phyloP scores from a whole-genome alignment of 2,329 filamentous ascomycete genomes.

The Fusarium lyarnte region DNA sequence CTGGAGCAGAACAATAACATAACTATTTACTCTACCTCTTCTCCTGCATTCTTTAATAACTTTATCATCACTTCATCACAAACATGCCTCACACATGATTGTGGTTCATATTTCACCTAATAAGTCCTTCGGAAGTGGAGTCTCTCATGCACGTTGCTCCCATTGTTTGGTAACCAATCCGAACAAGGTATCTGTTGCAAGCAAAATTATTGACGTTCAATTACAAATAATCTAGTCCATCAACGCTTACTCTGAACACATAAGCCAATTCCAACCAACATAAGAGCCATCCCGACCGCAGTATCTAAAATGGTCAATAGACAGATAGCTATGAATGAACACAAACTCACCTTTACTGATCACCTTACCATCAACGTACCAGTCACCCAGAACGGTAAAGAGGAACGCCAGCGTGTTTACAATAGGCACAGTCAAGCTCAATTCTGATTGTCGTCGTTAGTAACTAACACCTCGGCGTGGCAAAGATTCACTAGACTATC shows the following conservation, averaged over 20 bases:
- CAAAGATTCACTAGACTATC: conserved; percentile 22
- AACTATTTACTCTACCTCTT: not conserved
- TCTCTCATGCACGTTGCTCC: conserved; percentile 21
- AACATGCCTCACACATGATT: not conserved
- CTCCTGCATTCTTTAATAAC: not conserved
- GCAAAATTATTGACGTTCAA: conserved; percentile 2
- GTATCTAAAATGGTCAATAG: conserved; percentile 66
- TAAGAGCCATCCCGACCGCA: conserved; percentile 82
- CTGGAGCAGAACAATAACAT: conserved; percentile 38
- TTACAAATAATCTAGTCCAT: conserved; percentile 21
- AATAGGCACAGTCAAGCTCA: conserved; percentile 93
- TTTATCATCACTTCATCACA: not conserved
- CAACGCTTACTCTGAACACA: conserved; percentile 77
- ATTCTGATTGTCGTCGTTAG: conserved; percentile 63
- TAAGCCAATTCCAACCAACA: conserved; percentile 80
- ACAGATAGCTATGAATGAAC: not conserved
- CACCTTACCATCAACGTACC: conserved; percentile 92
- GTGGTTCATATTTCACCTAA: not conserved
- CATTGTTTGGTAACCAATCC: conserved; percentile 37
- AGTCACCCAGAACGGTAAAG: conserved; percentile 95
- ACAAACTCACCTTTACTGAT: conserved; percentile 77
- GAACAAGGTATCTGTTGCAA: conserved; percentile 9
- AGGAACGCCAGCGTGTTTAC: conserved; percentile 94
- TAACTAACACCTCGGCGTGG: conserved; percentile 9
- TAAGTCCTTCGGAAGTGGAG: conserved; percentile 31